phyloP scores from a whole-genome alignment of 148 eudicot species.

The Silene uniflora region DNA sequence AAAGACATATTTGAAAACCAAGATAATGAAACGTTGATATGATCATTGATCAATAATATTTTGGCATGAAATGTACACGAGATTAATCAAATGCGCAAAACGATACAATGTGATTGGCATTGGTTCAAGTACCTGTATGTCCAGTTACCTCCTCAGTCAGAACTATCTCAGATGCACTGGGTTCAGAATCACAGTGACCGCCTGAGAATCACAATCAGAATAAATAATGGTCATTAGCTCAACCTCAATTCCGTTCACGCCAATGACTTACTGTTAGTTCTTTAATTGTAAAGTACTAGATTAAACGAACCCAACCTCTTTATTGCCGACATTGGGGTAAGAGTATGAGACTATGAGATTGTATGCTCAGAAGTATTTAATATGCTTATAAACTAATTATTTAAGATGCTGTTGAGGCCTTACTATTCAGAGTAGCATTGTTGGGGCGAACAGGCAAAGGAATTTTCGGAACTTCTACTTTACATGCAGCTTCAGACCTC shows the following conservation, averaged over 20 bases:
- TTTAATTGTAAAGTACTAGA: background rate
- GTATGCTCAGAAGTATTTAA: background rate
- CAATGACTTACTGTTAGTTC: background rate
- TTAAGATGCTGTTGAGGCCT: slow-evolving; percentile 23
- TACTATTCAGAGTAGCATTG: slow-evolving; percentile 53
- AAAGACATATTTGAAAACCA: background rate
- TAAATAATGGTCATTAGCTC: slow-evolving; percentile 22
- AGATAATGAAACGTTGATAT: background rate
- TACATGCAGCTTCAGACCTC: slow-evolving; percentile 47
- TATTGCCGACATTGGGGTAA: background rate
- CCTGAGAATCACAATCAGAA: slow-evolving; percentile 24
- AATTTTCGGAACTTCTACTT: slow-evolving; percentile 39
- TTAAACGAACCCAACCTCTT: background rate
- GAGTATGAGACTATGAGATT: background rate
- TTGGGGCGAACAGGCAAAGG: slow-evolving; percentile 38
- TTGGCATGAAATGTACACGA: background rate
- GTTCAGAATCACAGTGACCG: slow-evolving; percentile 32
- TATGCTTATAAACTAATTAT: slow-evolving; percentile 9
- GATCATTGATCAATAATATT: background rate
- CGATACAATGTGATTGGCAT: slow-evolving; percentile 31
- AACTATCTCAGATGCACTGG: slow-evolving; percentile 18
- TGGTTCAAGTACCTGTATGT: slow-evolving; percentile 39
- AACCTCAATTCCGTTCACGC: background rate
- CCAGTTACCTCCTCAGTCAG: slow-evolving; percentile 54
- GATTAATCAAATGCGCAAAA: background rate